A percentile compares a stretch with the other conserved stretches of the same genome.
These are phyloP conservation scores for Pinus albicaulis DNA, from an alignment of 75 land plant species.

Conservation along the genomic window DNA sequence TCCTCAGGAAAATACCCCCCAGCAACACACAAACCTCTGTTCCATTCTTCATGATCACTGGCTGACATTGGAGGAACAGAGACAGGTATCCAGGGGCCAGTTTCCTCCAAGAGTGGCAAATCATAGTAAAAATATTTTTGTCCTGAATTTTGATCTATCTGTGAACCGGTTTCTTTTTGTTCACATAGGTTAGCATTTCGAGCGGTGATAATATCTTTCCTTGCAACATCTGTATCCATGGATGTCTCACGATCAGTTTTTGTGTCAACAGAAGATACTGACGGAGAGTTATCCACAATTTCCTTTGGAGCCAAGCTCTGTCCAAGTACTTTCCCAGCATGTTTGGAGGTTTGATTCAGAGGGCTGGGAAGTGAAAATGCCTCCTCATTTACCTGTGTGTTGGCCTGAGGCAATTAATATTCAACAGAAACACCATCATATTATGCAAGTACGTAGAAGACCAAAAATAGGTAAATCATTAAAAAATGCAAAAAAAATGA, in stretches of 20 bases:
- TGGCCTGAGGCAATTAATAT: background rate
- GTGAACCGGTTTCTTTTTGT: background rate
- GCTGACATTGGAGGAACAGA: constrained; percentile 85
- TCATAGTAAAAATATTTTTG: constrained; percentile 68
- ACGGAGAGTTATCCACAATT: background rate
- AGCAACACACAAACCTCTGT: constrained; percentile 22
- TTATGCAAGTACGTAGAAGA: too few species aligned
- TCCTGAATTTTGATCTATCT: background rate
- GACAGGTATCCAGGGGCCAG: constrained; percentile 94
- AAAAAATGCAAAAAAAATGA: too few species aligned
- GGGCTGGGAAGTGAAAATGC: background rate
- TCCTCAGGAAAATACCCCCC: constrained; percentile 68
- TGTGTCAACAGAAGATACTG: background rate
- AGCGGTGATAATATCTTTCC: background rate
- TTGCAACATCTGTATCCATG: background rate
- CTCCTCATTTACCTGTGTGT: background rate
- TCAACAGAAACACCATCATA: background rate
- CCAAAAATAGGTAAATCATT: too few species aligned
- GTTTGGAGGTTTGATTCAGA: background rate
- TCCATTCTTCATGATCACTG: constrained; percentile 48
- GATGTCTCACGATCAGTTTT: background rate
- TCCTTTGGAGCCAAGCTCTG: background rate
- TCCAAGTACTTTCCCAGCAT: background rate
- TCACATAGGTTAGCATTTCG: background rate
- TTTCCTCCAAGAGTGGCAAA: constrained; percentile 77